A percentile compares a stretch with the other conserved stretches of the same genome.
These are phyloP conservation scores for Kitagawia praeruptora DNA, from an alignment of 129 eudicot species.

Conservation along the genomic window DNA sequence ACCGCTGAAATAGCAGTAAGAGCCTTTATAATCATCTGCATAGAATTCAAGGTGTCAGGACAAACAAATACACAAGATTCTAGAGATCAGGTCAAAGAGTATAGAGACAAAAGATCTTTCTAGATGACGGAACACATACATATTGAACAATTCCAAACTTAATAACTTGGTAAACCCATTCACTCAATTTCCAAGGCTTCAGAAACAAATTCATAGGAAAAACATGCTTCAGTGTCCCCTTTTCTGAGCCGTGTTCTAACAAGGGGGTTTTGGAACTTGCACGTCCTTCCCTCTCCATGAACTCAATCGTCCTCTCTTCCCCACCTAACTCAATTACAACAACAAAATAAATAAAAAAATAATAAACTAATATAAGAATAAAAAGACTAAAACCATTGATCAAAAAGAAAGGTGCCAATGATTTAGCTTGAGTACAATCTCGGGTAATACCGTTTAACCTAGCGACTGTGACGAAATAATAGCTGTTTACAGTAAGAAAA, in stretches of 20 bases:
- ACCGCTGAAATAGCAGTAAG: slow-evolving; percentile 73
- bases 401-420: background rate
- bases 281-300: slow-evolving; percentile 94
- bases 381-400: background rate
- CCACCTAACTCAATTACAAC: slow-evolving; percentile 53
- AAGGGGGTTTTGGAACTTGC: slow-evolving; percentile 50
- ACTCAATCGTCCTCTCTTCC: slow-evolving; percentile 70
- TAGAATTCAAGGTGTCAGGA: slow-evolving; percentile 7
- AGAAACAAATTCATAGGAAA: slow-evolving; percentile 72
- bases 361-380: background rate
- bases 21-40: slow-evolving; percentile 90
- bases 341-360: background rate
- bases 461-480: background rate
- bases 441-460: background rate
- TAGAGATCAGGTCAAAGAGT: background rate
- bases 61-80: background rate
- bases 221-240: slow-evolving; percentile 70
- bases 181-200: slow-evolving; percentile 85
- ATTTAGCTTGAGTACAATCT: background rate
- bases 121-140: slow-evolving; percentile 45
- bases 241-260: slow-evolving; percentile 58
- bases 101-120: background rate
- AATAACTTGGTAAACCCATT: slow-evolving; percentile 85
- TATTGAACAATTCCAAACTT: slow-evolving; percentile 94
- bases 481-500: background rate